Evolutionary conservation across 108 stramenopile species (phyloP), one percentile per base, ranked within the genome.

Genomic region (Bacterosira constricta): DNA sequence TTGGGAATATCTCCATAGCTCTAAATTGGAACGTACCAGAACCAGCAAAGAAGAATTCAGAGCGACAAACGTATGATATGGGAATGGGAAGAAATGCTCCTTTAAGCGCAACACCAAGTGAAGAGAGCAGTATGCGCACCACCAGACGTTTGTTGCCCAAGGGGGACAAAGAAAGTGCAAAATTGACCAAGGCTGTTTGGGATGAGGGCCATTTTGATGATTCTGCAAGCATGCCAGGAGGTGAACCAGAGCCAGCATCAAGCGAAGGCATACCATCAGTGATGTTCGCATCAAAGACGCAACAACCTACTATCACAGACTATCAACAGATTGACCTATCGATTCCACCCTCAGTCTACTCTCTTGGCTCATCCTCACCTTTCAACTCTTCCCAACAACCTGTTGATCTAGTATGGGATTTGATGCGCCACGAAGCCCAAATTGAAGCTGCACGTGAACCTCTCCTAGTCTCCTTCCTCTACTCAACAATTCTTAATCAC

Each of bases 401-500:
- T 20, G 65, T 68, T 13, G 89, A 90, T 55, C 65, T 77, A 21
- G 89, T 90, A 27, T 90, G 89, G 89, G 86, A 87, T 46, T 41
- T 86, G 23, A 70, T 90, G 76, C 87, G 86, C 30, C 74, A 84
- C 58, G 87, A 88, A 67, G 90, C 90, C 51, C 73, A 77, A 23
- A 77, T 82, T 63, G 88, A 93, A 61, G 85, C 89, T 9, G 67
- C 78, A 50, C 67, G 83, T 47, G 95, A 94, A 71, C 91, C 95
- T 21, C 74, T 96, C 35, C 79, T 96, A 38, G 92, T 92, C 6
- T 86, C 84, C 15, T 96, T 92, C 75, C 67, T 96, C 27, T 82
- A 91, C 68, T 85, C 85, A 35, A 86, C 87, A 45, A 96, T 96
- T 60, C 77, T 96, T 25, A 94, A 93, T 69, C 95, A 96, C 70